These are phyloP conservation scores for Neospora caninum DNA, from an alignment of 169 alveolate genomes.

Conservation along the genomic window DNA sequence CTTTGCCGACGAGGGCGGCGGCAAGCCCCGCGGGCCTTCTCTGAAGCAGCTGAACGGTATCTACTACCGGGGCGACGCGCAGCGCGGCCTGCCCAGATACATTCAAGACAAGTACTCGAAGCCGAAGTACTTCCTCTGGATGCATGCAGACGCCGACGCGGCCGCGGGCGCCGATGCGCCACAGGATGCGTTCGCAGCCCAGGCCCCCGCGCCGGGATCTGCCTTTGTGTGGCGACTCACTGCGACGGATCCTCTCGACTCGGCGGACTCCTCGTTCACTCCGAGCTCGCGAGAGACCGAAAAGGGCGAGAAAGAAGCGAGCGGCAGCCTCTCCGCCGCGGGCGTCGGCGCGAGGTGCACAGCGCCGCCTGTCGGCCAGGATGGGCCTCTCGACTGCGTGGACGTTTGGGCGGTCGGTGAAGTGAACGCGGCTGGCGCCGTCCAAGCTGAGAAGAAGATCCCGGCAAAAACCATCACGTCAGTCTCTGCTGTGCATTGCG, in stretches of 20 bases:
- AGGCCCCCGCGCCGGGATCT: background rate
- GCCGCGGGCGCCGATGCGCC: background rate
- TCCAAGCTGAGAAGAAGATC: background rate
- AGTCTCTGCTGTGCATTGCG: background rate
- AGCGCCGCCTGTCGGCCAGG: constrained; percentile 1
- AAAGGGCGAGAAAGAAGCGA: background rate
- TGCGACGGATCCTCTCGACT: constrained; percentile 23
- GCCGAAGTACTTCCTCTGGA: constrained; percentile 52
- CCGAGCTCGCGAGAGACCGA: background rate
- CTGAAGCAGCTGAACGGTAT: constrained; percentile 47
- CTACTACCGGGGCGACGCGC: constrained; percentile 55
- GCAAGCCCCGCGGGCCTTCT: background rate
- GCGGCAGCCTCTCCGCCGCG: background rate
- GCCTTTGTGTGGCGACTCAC: constrained; percentile 50
- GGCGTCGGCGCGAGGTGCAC: background rate
- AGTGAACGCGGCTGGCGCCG: background rate
- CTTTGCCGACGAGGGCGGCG: background rate
- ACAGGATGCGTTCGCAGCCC: background rate
- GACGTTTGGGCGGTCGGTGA: background rate
- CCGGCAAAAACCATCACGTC: background rate
- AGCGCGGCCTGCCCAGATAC: constrained; percentile 49
- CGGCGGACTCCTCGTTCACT: no score
- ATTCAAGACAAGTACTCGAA: constrained; percentile 38
- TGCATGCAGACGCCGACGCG: constrained; percentile 34
- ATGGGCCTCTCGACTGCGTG: constrained; percentile 18